Conservation (phyloP, 2,329 filamentous ascomycete genomes). For the Xylariaceae sp. region DNA sequence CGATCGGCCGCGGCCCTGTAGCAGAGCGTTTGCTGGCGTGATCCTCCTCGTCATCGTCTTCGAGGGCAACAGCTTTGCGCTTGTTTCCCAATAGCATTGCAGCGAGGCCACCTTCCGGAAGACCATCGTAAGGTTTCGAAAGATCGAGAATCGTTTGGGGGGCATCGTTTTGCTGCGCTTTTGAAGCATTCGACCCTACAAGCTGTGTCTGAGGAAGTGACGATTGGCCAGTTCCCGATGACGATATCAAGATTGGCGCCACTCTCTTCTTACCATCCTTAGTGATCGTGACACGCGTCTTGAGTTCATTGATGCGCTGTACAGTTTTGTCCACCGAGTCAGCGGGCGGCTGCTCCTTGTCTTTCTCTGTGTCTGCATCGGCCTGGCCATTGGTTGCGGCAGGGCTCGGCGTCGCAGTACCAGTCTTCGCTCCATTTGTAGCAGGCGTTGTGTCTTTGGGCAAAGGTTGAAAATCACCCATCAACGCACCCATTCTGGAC, state of each 20-base stretch:
- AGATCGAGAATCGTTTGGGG: constrained; percentile 84
- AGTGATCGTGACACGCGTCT: constrained; percentile 88
- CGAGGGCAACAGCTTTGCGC: constrained; percentile 69
- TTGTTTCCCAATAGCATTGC: constrained; percentile 90
- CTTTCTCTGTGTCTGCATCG: constrained; percentile 20
- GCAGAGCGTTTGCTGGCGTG: constrained; percentile 47
- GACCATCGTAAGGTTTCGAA: constrained; percentile 87
- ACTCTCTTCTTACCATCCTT: constrained; percentile 98
- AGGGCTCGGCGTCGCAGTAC: constrained; percentile 31
- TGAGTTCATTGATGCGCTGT: constrained; percentile 59
- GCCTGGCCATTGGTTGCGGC: constrained; percentile 31
- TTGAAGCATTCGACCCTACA: constrained; percentile 68
- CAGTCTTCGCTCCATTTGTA: constrained; percentile 49
- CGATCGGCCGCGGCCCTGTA: constrained; percentile 67
- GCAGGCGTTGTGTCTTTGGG: constrained; percentile 44
- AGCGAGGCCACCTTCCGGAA: constrained; percentile 84
- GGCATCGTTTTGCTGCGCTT: constrained; percentile 60
- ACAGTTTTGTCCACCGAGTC: constrained; percentile 51
- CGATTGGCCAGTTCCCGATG: constrained; percentile 79
- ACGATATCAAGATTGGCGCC: constrained; percentile 84
- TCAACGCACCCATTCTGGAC: constrained; percentile 95
- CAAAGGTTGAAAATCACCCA: constrained; percentile 71
- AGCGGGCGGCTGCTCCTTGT: constrained; percentile 33
- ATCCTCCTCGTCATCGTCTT: constrained; percentile 72
- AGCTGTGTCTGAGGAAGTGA: constrained; percentile 86